Conservation (phyloP, 768 basidiomycete species). For the Candolleomyces efflorescens region DNA sequence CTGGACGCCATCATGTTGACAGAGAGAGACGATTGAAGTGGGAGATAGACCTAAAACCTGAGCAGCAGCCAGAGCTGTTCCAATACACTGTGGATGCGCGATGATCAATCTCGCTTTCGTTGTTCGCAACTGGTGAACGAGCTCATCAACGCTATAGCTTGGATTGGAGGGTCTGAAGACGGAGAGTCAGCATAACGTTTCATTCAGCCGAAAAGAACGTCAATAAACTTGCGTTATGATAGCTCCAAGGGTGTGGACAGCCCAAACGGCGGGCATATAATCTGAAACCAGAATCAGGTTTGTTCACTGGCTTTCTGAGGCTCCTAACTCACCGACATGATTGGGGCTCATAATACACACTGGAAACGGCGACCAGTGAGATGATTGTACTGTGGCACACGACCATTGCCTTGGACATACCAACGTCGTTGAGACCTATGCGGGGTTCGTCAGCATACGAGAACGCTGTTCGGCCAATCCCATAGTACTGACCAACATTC, state of each 20-base stretch:
- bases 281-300: conserved; percentile 28
- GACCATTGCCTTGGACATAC: conserved; percentile 34
- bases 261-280: conserved; percentile 56
- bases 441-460: conserved; percentile 4
- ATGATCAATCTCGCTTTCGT: conserved; percentile 47
- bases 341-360: conserved; percentile 66
- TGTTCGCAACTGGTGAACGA: conserved; percentile 50
- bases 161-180: conserved; percentile 59
- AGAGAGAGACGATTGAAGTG: conserved; percentile 36
- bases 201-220: background rate
- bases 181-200: conserved; percentile 5
- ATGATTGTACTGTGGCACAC: background rate
- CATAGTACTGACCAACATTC: conserved; percentile 43
- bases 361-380: conserved; percentile 14
- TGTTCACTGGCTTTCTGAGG: background rate
- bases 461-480: background rate
- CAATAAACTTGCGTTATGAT: conserved; percentile 46
- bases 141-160: conserved; percentile 51
- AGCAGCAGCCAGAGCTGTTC: conserved; percentile 43
- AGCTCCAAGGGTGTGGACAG: conserved; percentile 51
- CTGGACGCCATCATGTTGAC: conserved; percentile 12
- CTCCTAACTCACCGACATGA: conserved; percentile 43
- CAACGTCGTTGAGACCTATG: conserved; percentile 47
- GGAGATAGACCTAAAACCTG: conserved; percentile 33
- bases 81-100: conserved; percentile 39